Percentiles rank a stretch among this genome's conserved stretches.
Conservation (phyloP, 495 filamentous ascomycete genomes). For the Penicillium verhagenii region DNA sequence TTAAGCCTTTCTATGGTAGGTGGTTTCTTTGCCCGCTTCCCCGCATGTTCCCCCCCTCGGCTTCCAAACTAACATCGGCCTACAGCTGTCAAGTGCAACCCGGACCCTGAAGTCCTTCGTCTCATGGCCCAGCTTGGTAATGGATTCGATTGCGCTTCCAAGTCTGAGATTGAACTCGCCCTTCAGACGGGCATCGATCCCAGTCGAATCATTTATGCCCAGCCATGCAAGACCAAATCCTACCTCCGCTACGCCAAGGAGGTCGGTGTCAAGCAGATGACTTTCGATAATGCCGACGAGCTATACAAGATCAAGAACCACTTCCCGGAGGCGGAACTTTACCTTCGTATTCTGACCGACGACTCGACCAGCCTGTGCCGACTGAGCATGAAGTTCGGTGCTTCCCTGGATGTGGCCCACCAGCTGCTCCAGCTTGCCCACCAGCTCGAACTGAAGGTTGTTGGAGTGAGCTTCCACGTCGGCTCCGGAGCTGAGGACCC, state of each 20-base stretch:
- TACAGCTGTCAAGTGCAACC: constrained; percentile 96
- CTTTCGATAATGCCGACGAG: constrained; percentile 97
- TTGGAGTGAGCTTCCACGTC: constrained; percentile 97
- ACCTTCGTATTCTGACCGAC: constrained; percentile 91
- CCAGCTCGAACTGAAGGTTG: constrained; percentile 88
- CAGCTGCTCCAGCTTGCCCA: constrained; percentile 78
- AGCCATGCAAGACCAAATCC: constrained; percentile 98
- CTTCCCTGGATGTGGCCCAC: constrained; percentile 75
- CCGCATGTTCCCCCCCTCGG: neutral
- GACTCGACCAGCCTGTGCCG: constrained; percentile 92
- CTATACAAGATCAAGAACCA: constrained; percentile 94
- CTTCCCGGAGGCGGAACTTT: constrained; percentile 85
- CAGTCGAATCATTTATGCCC: constrained; percentile 94
- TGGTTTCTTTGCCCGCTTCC: constrained; percentile 8
- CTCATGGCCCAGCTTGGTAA: constrained; percentile 85
- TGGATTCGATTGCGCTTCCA: constrained; percentile 98
- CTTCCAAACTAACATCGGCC: constrained; percentile 1
- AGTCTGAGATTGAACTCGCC: constrained; percentile 91
- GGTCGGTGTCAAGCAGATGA: constrained; percentile 94
- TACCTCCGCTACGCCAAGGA: constrained; percentile 86
- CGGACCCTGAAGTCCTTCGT: constrained; percentile 82
- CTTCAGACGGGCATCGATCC: constrained; percentile 82
- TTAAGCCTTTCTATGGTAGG: constrained; percentile 96
- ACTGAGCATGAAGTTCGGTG: constrained; percentile 95
- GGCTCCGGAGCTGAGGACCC: constrained; percentile 94